Evolutionary conservation across 805 yeast genomes (phyloP).

Genomic region (Saccharomycopsis guyanensis): DNA sequence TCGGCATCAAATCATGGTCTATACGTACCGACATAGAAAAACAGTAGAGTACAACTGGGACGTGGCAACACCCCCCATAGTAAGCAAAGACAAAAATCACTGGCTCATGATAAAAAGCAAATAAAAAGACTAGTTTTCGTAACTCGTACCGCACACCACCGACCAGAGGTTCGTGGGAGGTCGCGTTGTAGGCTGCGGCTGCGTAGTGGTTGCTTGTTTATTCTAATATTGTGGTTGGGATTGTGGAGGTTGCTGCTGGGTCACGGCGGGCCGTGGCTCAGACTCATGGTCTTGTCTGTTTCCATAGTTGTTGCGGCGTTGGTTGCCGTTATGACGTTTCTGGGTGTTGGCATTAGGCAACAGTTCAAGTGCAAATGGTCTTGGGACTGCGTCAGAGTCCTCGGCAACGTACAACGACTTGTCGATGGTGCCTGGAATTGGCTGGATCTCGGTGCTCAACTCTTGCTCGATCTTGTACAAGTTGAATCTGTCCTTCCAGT

Average conservation of each 20-base stretch:
- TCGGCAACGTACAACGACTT: constrained; percentile 81
- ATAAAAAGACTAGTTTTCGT: too few relatives aligned
- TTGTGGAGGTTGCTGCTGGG: constrained; percentile 24
- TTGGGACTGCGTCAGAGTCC: constrained; percentile 66
- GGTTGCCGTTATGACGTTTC: constrained; percentile 35
- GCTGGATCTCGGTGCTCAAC: constrained; percentile 93
- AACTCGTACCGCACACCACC: too few relatives aligned
- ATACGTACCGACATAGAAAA: too few relatives aligned
- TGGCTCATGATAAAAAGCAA: too few relatives aligned
- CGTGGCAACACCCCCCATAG: too few relatives aligned
- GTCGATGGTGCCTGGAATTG: constrained; percentile 93
- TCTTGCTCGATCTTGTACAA: constrained; percentile 94
- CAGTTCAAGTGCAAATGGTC: constrained; percentile 75
- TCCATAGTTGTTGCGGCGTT: constrained; percentile 22
- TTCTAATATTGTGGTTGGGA: constrained; percentile 9
- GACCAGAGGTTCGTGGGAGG: too few relatives aligned
- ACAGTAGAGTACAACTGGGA: too few relatives aligned
- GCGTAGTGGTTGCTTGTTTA: background rate
- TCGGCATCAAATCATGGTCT: too few relatives aligned
- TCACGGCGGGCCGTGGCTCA: constrained; percentile 26
- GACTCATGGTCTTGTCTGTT: constrained; percentile 25
- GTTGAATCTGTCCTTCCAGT: constrained; percentile 93
- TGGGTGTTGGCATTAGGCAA: constrained; percentile 33
- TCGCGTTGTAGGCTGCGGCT: too few relatives aligned
- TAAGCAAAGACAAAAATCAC: too few relatives aligned